Percentiles rank a stretch among this genome's conserved stretches.
Conservation (phyloP, 2,329 filamentous ascomycete species). For the Coleophoma eucalyptorum region DNA sequence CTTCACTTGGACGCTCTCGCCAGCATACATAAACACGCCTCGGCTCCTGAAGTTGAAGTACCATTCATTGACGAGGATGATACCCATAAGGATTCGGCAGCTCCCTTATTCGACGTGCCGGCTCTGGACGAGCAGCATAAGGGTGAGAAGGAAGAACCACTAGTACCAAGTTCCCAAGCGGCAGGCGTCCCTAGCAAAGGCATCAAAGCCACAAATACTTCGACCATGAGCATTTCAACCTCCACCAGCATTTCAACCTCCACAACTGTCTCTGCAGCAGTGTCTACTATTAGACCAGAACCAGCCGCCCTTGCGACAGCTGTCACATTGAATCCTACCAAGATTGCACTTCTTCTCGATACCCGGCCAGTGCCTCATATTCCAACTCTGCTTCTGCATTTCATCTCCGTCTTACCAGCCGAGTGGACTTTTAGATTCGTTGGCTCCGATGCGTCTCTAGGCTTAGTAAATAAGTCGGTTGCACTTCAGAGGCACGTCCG, state of each 20-base stretch:
- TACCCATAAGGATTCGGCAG: background rate
- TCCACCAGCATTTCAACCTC: background rate
- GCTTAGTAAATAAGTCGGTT: conserved; percentile 21
- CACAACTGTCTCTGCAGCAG: background rate
- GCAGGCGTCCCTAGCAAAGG: background rate
- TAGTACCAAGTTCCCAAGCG: background rate
- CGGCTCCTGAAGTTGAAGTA: background rate
- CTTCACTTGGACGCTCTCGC: background rate
- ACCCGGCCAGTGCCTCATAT: conserved; percentile 22
- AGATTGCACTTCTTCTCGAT: conserved; percentile 28
- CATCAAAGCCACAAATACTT: background rate
- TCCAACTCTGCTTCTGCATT: conserved; percentile 28
- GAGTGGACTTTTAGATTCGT: conserved; percentile 36
- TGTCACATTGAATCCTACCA: conserved; percentile 2
- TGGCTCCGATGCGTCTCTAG: background rate
- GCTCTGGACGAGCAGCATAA: background rate
- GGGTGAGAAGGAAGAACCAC: background rate
- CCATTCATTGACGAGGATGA: background rate
- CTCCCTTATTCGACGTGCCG: background rate
- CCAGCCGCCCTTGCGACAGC: background rate
- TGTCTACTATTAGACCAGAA: background rate
- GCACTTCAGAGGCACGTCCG: conserved; percentile 28
- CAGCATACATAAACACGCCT: background rate
- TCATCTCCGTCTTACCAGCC: conserved; percentile 30
- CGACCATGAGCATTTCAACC: too few relatives aligned